A percentile compares a stretch with the other conserved stretches of the same genome.
These are phyloP conservation scores for Neurospora crassa DNA, from an alignment of 2,329 filamentous ascomycete genomes.

Conservation along the genomic window DNA sequence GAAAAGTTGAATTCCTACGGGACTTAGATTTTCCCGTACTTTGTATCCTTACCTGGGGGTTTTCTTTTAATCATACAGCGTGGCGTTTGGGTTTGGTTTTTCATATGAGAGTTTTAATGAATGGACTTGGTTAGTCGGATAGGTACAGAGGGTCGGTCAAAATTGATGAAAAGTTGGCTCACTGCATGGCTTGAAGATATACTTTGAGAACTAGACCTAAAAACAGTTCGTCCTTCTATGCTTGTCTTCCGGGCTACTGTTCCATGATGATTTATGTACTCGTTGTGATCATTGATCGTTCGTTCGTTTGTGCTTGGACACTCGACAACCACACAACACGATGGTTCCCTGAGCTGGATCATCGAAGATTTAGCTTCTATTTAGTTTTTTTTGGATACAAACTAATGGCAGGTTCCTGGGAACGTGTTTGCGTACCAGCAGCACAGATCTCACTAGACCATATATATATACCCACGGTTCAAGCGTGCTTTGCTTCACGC, in stretches of 20 bases:
- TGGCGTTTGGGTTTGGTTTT: neutral
- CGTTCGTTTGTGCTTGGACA: no score
- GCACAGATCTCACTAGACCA: no score
- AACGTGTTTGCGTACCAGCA: no score
- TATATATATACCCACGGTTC: no score
- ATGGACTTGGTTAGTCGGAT: neutral
- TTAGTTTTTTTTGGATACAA: no score
- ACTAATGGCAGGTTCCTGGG: no score
- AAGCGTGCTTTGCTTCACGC: neutral
- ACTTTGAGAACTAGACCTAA: neutral
- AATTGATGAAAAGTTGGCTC: neutral
- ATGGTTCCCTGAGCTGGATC: no score
- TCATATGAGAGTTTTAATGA: neutral
- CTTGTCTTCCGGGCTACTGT: neutral
- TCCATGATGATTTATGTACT: neutral
- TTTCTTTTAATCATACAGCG: neutral
- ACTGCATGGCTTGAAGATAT: neutral
- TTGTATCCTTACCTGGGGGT: neutral
- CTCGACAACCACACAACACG: no score
- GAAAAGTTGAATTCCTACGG: no score
- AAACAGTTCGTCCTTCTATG: neutral
- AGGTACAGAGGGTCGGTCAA: neutral
- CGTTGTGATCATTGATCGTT: no score
- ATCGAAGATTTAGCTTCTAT: no score
- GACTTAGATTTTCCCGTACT: no score